Evolutionary conservation across 352 stramenopile species (phyloP).

Genomic region (Pythium chondricola): DNA sequence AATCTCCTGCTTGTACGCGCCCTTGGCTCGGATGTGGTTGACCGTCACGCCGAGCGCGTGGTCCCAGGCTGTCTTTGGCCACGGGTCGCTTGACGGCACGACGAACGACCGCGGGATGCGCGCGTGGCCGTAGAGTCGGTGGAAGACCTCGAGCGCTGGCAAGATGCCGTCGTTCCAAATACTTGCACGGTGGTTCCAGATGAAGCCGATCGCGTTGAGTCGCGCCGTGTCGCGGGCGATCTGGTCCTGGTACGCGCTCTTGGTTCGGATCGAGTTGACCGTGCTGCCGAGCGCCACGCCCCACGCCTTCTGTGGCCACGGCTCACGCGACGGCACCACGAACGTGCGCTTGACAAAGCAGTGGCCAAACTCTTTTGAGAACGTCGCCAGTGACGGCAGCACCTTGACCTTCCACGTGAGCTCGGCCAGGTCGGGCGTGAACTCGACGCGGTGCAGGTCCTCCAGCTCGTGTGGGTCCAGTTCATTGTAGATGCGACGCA

Average conservation of each 20-base stretch:
- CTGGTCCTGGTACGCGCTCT: constrained; percentile 16
- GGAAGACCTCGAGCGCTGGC: constrained; percentile 12
- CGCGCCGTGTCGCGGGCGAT: constrained; percentile 5
- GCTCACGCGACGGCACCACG: constrained; percentile 9
- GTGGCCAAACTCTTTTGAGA: constrained; percentile 5
- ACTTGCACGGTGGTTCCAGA: constrained; percentile 16
- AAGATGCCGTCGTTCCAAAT: constrained; percentile 16
- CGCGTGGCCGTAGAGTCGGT: constrained; percentile 10
- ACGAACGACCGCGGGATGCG: constrained; percentile 13
- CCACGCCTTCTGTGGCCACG: constrained; percentile 20
- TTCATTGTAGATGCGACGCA: constrained; percentile 4
- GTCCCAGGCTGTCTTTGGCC: constrained; percentile 13
- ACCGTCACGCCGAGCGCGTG: constrained; percentile 9
- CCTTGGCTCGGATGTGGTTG: constrained; percentile 20
- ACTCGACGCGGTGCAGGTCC: constrained; percentile 17
- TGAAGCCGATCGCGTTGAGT: constrained; percentile 18
- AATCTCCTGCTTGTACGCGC: constrained; percentile 12
- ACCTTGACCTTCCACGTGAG: constrained; percentile 16
- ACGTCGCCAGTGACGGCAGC: constrained; percentile 13
- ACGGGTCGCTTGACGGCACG: constrained; percentile 16
- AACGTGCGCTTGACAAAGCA: constrained; percentile 17
- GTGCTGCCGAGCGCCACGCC: constrained; percentile 11
- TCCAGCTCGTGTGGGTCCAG: constrained; percentile 6
- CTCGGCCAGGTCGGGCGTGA: constrained; percentile 19
- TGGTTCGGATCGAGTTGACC: constrained; percentile 11